Evolutionary conservation across 495 filamentous ascomycete species (phyloP), one percentile per base, ranked within the genome.

Genomic region (Xylaria palmicola): DNA sequence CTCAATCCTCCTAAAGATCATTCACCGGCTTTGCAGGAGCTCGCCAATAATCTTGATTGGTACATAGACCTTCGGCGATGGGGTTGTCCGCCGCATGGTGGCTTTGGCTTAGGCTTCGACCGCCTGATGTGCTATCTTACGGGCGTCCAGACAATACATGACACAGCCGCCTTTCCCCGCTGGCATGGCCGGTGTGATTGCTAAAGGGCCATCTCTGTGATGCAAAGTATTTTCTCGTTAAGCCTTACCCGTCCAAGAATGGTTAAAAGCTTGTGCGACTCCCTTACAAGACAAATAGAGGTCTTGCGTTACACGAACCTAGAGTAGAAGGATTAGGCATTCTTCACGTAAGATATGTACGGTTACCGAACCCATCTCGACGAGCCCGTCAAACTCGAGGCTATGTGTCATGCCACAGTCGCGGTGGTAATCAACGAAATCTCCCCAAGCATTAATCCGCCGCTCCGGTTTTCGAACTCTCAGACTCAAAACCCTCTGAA

Each of bases 51-150:
- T 62, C 79, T 98, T 13, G 83, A 89, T 62, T 98, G 94, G 94
- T 98, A 98, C 72, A 76, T 91, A n/a, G 94, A 98, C 68, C 82
- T 98, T 47, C 88, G 94, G 48, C 88, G 90, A 57, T 98, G 91
- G 86, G 94, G 94, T 26, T 92, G 87, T 66, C 89, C 92, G 32
- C 92, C 93, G n/a, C 94, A 98, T 71, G 94, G 94, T 27, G 94
- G 94, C 2, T 98, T 97, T 75, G 94, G 94, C 2, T 71, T 98
- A 52, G 94, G 94, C 0, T 96, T 97, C 72, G 94, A 98, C 77
- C 84, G 94, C 41, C 81, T 98, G 55, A 71, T 98, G 65, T 85
- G 86, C 62, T 98, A 97, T 75, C 80, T 98, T 60, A 82, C 90
- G 13, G 93, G 92, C 4, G 85, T 93, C 17, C 81, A 83, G 52